Percentiles rank a stretch among this genome's conserved stretches.
Conservation (phyloP, 768 basidiomycete genomes). For the Suillus bovinus region DNA sequence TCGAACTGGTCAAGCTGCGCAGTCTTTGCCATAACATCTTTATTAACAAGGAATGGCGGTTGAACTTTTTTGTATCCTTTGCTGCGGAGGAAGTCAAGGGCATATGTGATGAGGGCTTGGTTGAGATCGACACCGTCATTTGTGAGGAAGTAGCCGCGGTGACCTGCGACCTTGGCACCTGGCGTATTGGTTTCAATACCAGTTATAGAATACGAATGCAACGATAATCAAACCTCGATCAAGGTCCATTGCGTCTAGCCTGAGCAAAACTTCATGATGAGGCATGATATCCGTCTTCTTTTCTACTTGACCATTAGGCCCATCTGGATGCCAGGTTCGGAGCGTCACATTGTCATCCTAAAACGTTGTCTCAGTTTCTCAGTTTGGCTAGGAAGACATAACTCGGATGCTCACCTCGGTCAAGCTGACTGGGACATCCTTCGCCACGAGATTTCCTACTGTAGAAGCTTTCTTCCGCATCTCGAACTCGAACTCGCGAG, state of each 20-base stretch:
- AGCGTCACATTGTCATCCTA: conserved; percentile 90
- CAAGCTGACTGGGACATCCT: conserved; percentile 78
- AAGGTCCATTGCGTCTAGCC: conserved; percentile 94
- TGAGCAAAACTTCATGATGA: conserved; percentile 95
- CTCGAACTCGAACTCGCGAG: conserved; percentile 70
- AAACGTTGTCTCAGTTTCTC: conserved; percentile 2
- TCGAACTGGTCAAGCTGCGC: conserved; percentile 98
- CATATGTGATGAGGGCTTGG: conserved; percentile 93
- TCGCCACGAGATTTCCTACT: conserved; percentile 93
- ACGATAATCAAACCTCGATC: conserved; percentile 67
- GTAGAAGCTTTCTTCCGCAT: conserved; percentile 81
- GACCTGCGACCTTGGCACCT: conserved; percentile 93
- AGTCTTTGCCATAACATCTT: conserved; percentile 95
- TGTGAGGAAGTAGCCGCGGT: conserved; percentile 95
- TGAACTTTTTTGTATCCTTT: conserved; percentile 91
- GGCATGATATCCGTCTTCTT: conserved; percentile 80
- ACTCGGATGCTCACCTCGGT: conserved; percentile 69
- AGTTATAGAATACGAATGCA: neutral
- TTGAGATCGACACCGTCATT: conserved; percentile 97
- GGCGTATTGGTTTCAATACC: conserved; percentile 8
- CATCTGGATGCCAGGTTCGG: conserved; percentile 84
- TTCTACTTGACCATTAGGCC: conserved; percentile 69
- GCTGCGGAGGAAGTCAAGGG: conserved; percentile 86
- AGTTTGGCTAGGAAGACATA: neutral
- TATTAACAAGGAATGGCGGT: conserved; percentile 98